These are phyloP conservation scores for Melanogaster broomeanus DNA, from an alignment of 768 basidiomycete species.

Conservation along the genomic window DNA sequence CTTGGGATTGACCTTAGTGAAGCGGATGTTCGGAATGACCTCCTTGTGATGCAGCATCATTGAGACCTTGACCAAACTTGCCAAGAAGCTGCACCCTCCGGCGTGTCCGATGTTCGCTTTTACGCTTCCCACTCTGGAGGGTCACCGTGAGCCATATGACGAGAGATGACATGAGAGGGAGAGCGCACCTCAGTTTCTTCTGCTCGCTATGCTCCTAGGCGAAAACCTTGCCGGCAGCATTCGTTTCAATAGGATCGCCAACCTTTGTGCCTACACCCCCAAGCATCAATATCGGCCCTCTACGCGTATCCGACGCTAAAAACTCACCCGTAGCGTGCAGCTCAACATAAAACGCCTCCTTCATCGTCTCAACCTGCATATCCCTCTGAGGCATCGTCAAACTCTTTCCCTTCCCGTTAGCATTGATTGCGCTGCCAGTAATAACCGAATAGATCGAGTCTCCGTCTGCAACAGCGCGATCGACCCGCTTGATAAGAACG, in stretches of 20 bases:
- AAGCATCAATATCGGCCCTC: constrained; percentile 1
- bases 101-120: constrained; percentile 28
- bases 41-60: constrained; percentile 34
- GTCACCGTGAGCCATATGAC: not conserved
- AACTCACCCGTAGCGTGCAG: constrained; percentile 48
- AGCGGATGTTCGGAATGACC: constrained; percentile 29
- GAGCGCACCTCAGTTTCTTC: constrained; percentile 18
- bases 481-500: constrained; percentile 36
- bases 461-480: constrained; percentile 30
- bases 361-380: constrained; percentile 35
- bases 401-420: constrained; percentile 35
- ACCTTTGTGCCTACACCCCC: constrained; percentile 35
- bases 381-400: constrained; percentile 37
- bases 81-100: constrained; percentile 34
- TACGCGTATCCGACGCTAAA: not conserved
- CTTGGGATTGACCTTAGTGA: constrained; percentile 28
- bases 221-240: constrained; percentile 44
- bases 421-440: constrained; percentile 34
- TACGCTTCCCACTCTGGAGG: constrained; percentile 26
- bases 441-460: constrained; percentile 34
- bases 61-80: constrained; percentile 35
- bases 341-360: constrained; percentile 45
- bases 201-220: constrained; percentile 18
- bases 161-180: not conserved
- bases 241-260: constrained; percentile 53